These are phyloP conservation scores for Colletotrichum trifolii DNA, from an alignment of 2,329 filamentous ascomycete genomes.

Conservation along the genomic window DNA sequence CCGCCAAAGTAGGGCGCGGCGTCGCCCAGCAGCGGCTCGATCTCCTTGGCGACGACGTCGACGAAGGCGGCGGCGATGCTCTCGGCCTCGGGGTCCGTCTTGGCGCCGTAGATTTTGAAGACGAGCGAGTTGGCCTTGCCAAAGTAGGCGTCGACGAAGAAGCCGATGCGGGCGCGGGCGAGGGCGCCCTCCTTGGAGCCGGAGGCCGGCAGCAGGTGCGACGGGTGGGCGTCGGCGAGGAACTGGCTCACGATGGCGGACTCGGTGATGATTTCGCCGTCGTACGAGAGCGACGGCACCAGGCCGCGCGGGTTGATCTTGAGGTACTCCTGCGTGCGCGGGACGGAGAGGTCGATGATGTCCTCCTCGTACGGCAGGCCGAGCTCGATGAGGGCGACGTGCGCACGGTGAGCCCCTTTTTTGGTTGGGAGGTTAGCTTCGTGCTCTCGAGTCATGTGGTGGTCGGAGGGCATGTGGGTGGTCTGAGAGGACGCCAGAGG, in stretches of 20 bases:
- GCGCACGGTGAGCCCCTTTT: conserved; percentile 76
- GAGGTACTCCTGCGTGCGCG: conserved; percentile 79
- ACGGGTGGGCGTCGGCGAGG: conserved; percentile 75
- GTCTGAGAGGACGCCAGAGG: neutral
- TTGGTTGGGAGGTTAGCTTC: conserved; percentile 24
- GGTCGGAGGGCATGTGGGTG: neutral
- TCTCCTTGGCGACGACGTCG: conserved; percentile 70
- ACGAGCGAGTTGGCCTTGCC: conserved; percentile 66
- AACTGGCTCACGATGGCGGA: conserved; percentile 80
- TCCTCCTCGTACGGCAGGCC: conserved; percentile 75
- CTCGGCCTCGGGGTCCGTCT: conserved; percentile 61
- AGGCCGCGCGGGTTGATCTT: conserved; percentile 82
- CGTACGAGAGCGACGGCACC: conserved; percentile 76
- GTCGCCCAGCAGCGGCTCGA: conserved; percentile 75
- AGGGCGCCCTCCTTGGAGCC: conserved; percentile 66
- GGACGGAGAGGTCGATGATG: conserved; percentile 75
- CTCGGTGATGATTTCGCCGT: conserved; percentile 76
- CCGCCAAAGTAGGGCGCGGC: conserved; percentile 73
- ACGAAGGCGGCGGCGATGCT: conserved; percentile 62
- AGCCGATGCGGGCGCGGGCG: conserved; percentile 71
- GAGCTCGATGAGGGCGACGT: conserved; percentile 77
- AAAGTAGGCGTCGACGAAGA: conserved; percentile 78
- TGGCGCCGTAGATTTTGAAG: conserved; percentile 58
- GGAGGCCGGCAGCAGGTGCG: conserved; percentile 70
- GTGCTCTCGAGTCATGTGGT: neutral